These are phyloP conservation scores for Botrytis hyacinthi DNA, from an alignment of 2,329 filamentous ascomycete species.

Conservation along the genomic window DNA sequence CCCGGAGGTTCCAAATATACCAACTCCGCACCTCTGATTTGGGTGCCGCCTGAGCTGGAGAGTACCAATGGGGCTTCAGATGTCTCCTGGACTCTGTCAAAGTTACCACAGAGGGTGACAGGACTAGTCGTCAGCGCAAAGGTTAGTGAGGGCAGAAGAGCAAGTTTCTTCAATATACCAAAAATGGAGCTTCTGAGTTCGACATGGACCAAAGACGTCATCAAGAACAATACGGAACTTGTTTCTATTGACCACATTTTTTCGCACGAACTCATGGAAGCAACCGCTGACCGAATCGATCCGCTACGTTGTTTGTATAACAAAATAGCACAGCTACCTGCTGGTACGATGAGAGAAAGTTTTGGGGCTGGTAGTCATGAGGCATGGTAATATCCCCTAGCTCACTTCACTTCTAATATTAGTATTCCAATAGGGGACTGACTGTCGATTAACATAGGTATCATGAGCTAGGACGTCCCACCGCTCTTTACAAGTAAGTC, in stretches of 20 bases:
- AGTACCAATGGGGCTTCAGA: neutral
- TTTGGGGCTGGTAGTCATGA: neutral
- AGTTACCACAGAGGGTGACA: neutral
- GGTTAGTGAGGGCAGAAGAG: neutral
- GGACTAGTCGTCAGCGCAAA: neutral
- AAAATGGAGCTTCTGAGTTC: neutral
- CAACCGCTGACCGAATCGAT: neutral
- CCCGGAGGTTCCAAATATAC: neutral
- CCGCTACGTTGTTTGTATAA: neutral
- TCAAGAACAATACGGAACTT: neutral
- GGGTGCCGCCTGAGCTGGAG: neutral
- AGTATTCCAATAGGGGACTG: neutral
- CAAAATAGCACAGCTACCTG: neutral
- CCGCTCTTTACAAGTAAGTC: slow-evolving; percentile 32
- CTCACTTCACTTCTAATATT: neutral
- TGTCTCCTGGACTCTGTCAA: neutral
- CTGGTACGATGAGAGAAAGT: neutral
- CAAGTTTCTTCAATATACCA: slow-evolving; percentile 2
- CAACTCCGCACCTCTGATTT: neutral
- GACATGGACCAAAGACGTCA: neutral
- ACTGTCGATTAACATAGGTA: neutral
- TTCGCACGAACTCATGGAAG: slow-evolving; percentile 4
- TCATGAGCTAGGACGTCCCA: slow-evolving; percentile 32
- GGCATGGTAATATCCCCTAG: neutral
- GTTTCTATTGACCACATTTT: neutral